Conservation (phyloP, 345 rosid species). For the Rhizophora apiculata region DNA sequence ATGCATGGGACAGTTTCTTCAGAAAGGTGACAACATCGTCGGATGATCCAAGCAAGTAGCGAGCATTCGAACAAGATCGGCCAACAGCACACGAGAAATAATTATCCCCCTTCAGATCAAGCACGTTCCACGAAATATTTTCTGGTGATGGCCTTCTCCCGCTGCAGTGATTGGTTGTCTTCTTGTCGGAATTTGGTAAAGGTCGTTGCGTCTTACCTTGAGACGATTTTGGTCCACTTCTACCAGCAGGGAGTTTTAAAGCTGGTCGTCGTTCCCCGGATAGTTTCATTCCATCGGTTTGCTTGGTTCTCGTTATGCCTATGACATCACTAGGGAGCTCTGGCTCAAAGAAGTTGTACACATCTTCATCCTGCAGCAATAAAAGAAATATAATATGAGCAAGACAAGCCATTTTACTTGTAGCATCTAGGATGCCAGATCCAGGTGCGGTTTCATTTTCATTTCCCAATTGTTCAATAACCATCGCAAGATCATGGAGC, state of each 20-base stretch:
- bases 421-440: too few species aligned
- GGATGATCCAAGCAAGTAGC: constrained; percentile 66
- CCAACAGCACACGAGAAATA: constrained; percentile 97
- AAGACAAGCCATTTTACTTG: too few species aligned
- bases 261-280: constrained; percentile 59
- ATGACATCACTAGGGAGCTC: constrained; percentile 70
- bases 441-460: too few species aligned
- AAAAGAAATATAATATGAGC: neutral
- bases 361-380: constrained; percentile 84
- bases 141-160: constrained; percentile 61
- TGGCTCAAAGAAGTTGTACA: constrained; percentile 93
- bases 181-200: constrained; percentile 46
- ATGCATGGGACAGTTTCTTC: constrained; percentile 47
- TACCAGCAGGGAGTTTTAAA: constrained; percentile 53
- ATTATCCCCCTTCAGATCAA: constrained; percentile 94
- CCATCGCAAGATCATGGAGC: too few species aligned
- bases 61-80: constrained; percentile 74
- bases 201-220: constrained; percentile 57
- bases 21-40: constrained; percentile 80
- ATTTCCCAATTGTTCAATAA: too few species aligned
- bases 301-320: constrained; percentile 52
- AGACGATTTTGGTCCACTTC: constrained; percentile 64
- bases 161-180: constrained; percentile 32
- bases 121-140: constrained; percentile 90
- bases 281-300: constrained; percentile 53